Evolutionary conservation across 805 yeast species (phyloP).

Genomic region (Priceomyces castillae): DNA sequence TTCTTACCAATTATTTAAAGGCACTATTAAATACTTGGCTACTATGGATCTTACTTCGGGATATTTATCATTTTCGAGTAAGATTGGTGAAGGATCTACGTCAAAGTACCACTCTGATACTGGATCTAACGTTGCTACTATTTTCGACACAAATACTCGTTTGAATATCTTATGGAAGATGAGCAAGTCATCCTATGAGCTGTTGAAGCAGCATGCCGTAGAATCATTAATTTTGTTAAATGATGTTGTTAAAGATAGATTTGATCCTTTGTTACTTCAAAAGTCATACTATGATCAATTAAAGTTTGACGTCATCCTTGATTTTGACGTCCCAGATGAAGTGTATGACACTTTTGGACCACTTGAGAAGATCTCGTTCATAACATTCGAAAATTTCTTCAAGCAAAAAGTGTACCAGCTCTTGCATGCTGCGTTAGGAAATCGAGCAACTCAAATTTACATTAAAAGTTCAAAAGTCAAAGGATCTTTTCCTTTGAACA

Average conservation of each 20-base stretch:
- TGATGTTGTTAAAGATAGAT: conserved; percentile 81
- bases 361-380: conserved; percentile 65
- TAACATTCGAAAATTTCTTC: conserved; percentile 65
- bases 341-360: conserved; percentile 56
- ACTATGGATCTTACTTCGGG: conserved; percentile 71
- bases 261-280: conserved; percentile 70
- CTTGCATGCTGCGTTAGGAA: conserved; percentile 56
- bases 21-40: conserved; percentile 77
- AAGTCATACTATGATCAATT: conserved; percentile 52
- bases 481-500: conserved; percentile 40
- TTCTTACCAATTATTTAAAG: conserved; percentile 90
- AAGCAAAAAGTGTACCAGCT: conserved; percentile 59
- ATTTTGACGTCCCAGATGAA: conserved; percentile 46
- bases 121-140: conserved; percentile 72
- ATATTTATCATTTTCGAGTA: conserved; percentile 63
- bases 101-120: conserved; percentile 45
- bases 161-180: conserved; percentile 80
- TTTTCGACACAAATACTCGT: conserved; percentile 73
- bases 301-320: conserved; percentile 64
- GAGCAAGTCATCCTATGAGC: conserved; percentile 62
- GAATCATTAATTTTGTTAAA: conserved; percentile 67
- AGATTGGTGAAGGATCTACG: conserved; percentile 42
- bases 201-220: conserved; percentile 62
- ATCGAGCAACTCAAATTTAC: conserved; percentile 39
- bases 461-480: conserved; percentile 26